Evolutionary conservation across 2,329 filamentous ascomycete genomes (phyloP).

Genomic region (Aspergillus arachidicola): DNA sequence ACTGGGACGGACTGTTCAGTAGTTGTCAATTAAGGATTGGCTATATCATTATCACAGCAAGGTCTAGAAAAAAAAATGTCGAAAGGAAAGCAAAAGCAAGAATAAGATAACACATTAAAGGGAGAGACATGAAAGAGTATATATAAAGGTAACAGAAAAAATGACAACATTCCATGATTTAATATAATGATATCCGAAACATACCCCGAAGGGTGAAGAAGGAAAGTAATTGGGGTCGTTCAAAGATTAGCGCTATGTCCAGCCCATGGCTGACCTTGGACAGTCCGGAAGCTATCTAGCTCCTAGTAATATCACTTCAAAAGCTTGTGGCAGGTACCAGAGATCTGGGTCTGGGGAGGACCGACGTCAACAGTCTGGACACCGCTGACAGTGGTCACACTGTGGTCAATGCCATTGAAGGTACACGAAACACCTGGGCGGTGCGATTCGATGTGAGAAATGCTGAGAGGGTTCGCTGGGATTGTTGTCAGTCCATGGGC

Average conservation of each 20-base stretch:
- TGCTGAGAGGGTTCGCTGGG: slow-evolving; percentile 23
- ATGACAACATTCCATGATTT: neutral
- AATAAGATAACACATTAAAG: neutral
- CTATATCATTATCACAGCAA: neutral
- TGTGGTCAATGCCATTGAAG: slow-evolving; percentile 24
- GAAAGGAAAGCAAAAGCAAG: neutral
- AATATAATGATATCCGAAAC: neutral
- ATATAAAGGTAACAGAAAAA: neutral
- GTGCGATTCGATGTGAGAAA: slow-evolving; percentile 22
- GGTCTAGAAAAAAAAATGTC: neutral
- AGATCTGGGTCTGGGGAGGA: slow-evolving; percentile 27
- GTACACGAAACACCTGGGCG: slow-evolving; percentile 17
- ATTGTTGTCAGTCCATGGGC: neutral
- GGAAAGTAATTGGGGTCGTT: too few species aligned
- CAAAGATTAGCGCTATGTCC: neutral
- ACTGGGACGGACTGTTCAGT: neutral
- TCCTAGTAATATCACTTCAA: neutral
- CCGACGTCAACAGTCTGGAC: slow-evolving; percentile 23
- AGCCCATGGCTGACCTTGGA: too few species aligned
- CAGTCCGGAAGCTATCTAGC: neutral
- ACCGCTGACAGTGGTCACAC: slow-evolving; percentile 21
- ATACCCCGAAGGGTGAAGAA: neutral
- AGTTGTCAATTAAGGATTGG: neutral
- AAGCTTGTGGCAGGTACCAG: slow-evolving; percentile 17
- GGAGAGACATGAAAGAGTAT: neutral